Percentiles rank a stretch among this genome's conserved stretches.
Evolutionary conservation across 176 grass and related monocot species (phyloP).

Genomic region (Elaeis guineensis): DNA sequence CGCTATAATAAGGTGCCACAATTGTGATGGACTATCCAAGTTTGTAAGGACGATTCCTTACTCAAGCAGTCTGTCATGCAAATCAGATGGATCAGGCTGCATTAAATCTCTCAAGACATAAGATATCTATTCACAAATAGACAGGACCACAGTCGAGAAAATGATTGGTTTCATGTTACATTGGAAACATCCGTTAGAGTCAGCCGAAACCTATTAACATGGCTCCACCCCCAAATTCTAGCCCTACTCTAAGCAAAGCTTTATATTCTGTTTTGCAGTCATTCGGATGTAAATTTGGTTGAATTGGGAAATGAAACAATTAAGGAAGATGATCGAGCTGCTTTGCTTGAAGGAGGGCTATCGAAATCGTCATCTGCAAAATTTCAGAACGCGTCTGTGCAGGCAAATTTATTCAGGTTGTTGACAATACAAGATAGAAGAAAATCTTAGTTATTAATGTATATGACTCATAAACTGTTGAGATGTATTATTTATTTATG

Average conservation of each 20-base stretch:
- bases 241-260: not conserved
- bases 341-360: conserved; percentile 65
- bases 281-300: conserved; percentile 46
- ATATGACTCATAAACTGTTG: conserved; percentile 2
- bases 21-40: no score
- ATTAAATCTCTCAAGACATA: no score
- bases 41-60: no score
- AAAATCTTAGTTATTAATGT: not conserved
- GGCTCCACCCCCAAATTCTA: conserved; percentile 3
- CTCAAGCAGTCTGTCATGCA: no score
- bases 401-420: conserved; percentile 57
- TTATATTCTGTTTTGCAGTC: conserved; percentile 23
- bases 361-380: conserved; percentile 44
- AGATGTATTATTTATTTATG: conserved; percentile 9
- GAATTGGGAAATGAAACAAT: conserved; percentile 32
- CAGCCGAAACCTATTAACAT: no score
- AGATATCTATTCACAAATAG: no score
- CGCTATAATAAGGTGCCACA: no score
- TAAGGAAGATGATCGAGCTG: conserved; percentile 49
- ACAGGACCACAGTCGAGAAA: no score
- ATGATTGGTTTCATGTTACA: no score
- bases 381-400: conserved; percentile 27
- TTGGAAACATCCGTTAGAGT: no score
- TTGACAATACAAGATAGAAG: conserved; percentile 8
- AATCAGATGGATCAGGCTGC: no score